Percentiles rank a stretch among this genome's conserved stretches.
Conservation (phyloP, 495 filamentous ascomycete genomes). For the Xylaria venustula region DNA sequence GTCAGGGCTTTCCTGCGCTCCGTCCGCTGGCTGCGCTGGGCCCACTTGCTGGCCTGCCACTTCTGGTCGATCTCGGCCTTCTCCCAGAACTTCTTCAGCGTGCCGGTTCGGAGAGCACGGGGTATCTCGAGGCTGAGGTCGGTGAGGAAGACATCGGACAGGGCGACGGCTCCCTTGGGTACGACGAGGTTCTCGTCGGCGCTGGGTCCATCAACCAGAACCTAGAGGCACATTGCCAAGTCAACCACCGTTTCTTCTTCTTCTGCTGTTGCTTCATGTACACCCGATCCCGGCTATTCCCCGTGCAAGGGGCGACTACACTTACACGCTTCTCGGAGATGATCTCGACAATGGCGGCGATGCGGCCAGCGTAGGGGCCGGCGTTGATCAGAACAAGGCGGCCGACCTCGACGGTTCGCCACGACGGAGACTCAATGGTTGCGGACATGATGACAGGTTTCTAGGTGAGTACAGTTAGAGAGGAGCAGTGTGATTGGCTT, state of each 20-base stretch:
- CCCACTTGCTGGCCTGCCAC: constrained; percentile 84
- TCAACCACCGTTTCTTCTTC: constrained; percentile 21
- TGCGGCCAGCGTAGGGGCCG: constrained; percentile 71
- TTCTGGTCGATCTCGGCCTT: constrained; percentile 82
- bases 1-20: constrained; percentile 85
- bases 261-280: neutral
- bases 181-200: constrained; percentile 70
- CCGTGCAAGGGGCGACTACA: constrained; percentile 26
- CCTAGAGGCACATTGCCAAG: constrained; percentile 54
- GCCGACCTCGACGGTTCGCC: constrained; percentile 95
- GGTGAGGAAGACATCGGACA: constrained; percentile 83
- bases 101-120: constrained; percentile 77
- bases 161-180: constrained; percentile 76
- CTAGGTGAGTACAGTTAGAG: constrained; percentile 23
- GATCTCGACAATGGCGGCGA: constrained; percentile 95
- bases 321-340: constrained; percentile 99
- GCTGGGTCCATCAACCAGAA: constrained; percentile 90
- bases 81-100: constrained; percentile 83
- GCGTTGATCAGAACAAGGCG: constrained; percentile 85
- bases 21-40: constrained; percentile 79
- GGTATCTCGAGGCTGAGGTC: constrained; percentile 85
- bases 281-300: neutral
- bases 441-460: constrained; percentile 47
- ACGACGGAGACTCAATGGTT: constrained; percentile 71
- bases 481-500: neutral